phyloP scores from a whole-genome alignment of 306 rosid genomes.

The Quercus gilva region DNA sequence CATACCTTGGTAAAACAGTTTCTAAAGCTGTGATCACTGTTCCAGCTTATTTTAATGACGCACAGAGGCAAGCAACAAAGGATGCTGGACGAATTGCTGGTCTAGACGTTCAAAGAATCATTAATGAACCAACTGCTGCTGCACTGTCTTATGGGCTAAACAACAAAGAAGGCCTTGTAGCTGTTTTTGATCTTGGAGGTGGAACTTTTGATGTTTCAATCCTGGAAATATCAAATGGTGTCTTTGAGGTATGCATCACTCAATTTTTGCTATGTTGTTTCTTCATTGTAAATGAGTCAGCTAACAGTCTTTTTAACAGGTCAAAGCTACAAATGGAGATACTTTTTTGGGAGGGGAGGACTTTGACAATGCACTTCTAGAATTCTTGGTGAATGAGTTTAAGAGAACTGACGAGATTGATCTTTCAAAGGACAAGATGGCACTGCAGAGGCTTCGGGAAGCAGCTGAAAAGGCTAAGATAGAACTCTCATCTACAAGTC shows the following conservation, averaged over 20 bases:
- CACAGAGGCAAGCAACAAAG: conserved; percentile 91
- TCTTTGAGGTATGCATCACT: conserved; percentile 63
- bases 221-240: conserved; percentile 94
- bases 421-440: conserved; percentile 80
- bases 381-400: conserved; percentile 61
- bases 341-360: conserved; percentile 39
- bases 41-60: conserved; percentile 91
- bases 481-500: conserved; percentile 86
- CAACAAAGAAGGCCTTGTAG: conserved; percentile 89
- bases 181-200: conserved; percentile 96
- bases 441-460: conserved; percentile 92
- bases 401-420: conserved; percentile 74
- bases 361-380: neutral
- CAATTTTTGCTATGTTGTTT: neutral
- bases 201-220: conserved; percentile 98
- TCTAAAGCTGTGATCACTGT: conserved; percentile 85
- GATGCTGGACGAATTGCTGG: conserved; percentile 97
- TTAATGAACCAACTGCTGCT: conserved; percentile 96
- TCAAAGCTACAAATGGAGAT: neutral
- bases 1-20: conserved; percentile 80
- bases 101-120: conserved; percentile 88
- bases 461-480: conserved; percentile 97
- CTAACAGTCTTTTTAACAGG: neutral
- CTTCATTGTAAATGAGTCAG: neutral
- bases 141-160: conserved; percentile 96